phyloP scores from a whole-genome alignment of 805 yeast genomes.

The Starmerella tilneyi region DNA sequence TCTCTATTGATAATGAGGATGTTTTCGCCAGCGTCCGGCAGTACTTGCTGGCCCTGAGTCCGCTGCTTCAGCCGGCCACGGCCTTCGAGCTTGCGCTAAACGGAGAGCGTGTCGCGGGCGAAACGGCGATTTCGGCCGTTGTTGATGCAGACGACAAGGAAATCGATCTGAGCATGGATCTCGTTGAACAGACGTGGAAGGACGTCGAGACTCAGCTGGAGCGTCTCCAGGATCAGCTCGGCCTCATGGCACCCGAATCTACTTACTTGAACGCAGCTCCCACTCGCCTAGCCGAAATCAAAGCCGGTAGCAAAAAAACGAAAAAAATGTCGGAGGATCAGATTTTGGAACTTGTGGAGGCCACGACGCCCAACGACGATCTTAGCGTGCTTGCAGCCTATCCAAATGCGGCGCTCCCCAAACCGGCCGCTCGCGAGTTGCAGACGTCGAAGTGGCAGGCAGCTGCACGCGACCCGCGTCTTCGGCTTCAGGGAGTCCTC shows the following conservation, averaged over 20 bases:
- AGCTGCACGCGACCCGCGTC: slow-evolving; percentile 47
- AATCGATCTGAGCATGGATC: slow-evolving; percentile 39
- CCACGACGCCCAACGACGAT: slow-evolving; percentile 7
- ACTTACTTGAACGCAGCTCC: slow-evolving; percentile 38
- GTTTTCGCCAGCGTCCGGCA: slow-evolving; percentile 48
- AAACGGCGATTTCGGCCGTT: slow-evolving; percentile 18
- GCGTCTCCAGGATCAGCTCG: slow-evolving; percentile 53
- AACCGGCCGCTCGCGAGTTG: slow-evolving; percentile 45
- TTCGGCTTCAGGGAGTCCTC: slow-evolving; percentile 60
- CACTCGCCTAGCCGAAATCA: slow-evolving; percentile 26
- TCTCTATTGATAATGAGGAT: slow-evolving; percentile 34
- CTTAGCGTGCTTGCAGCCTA: slow-evolving; percentile 11
- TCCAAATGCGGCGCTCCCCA: slow-evolving; percentile 22
- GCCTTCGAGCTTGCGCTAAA: slow-evolving; percentile 41
- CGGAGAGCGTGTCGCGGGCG: slow-evolving; percentile 31
- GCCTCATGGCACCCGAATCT: slow-evolving; percentile 40
- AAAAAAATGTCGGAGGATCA: slow-evolving; percentile 16
- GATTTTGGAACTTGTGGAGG: slow-evolving; percentile 8
- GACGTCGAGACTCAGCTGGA: slow-evolving; percentile 52
- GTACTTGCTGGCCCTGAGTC: slow-evolving; percentile 47
- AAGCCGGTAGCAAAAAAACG: slow-evolving; percentile 16
- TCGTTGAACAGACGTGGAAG: slow-evolving; percentile 50
- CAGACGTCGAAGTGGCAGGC: slow-evolving; percentile 79
- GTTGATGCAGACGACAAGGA: slow-evolving; percentile 15
- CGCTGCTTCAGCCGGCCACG: slow-evolving; percentile 48